phyloP scores from a whole-genome alignment of 148 eudicot species.

The Fagopyrum esculentum region DNA sequence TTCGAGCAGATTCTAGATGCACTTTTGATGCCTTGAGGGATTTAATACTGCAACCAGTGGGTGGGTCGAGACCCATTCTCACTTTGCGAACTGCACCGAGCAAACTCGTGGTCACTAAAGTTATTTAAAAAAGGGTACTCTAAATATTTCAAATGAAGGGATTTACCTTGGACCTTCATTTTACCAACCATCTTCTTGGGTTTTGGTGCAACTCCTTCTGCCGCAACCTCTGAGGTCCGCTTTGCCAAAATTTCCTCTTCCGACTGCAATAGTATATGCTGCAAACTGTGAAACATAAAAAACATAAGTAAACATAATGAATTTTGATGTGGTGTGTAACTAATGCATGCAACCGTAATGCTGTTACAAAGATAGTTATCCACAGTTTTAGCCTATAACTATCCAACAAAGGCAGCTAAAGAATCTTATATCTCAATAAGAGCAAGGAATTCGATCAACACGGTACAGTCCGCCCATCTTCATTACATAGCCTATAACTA shows the following conservation, averaged over 20 bases:
- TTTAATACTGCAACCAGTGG: conserved; percentile 72
- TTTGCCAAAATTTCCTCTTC: conserved; percentile 72
- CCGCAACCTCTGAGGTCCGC: conserved; percentile 48
- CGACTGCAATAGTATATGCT: conserved; percentile 64
- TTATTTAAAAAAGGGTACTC: neutral
- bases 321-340: neutral
- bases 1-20: conserved; percentile 41
- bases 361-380: neutral
- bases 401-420: neutral
- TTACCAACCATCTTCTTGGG: conserved; percentile 84
- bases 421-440: neutral
- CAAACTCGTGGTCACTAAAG: conserved; percentile 10
- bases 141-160: neutral
- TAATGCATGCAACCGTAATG: neutral
- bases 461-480: neutral
- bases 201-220: conserved; percentile 56
- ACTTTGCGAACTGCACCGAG: conserved; percentile 72
- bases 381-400: too few species aligned
- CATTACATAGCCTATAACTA: neutral
- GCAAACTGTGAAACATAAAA: conserved; percentile 42
- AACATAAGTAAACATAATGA: neutral
- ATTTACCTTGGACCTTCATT: conserved; percentile 92
- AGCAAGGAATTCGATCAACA: neutral
- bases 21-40: conserved; percentile 50
- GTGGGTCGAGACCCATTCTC: conserved; percentile 75